Evolutionary conservation across 768 basidiomycete genomes (phyloP), one percentile per base, ranked within the genome.

Genomic region (Leccinum pellstonianum): DNA sequence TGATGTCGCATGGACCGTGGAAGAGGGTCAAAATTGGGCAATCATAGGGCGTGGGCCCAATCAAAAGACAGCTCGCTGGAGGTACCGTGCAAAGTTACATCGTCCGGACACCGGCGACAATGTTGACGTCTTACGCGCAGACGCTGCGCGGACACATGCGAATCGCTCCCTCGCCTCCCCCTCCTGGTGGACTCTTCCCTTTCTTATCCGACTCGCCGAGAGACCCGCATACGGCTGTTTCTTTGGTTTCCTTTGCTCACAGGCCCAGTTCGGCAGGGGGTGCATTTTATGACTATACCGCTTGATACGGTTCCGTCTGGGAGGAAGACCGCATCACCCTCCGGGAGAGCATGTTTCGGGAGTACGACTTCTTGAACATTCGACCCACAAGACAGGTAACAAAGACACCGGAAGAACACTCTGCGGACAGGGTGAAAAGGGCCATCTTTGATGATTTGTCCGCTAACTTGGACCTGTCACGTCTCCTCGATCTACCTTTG

Each of bases 281-380:
- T 8, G 90, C 83, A 11, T 98, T 98, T 76, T 90, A 90, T 61
- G 95, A 98, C 75, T 97, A 90, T 68, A 90, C 93, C 0, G 93
- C 95, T 3, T 85, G 95, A 3, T 98, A 98, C 70, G 93, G 92
- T 21, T 89, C 91, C 0, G 83, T 94, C 41, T 79, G 90, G 17
- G 95, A 96, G 17, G 91, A 89, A 68, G 95, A 96, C 68, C 81
- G 83, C 29, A 71, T 86, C 55, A 93, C 95, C 0, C 80, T 95
- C 23, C 79, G 87, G 8, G 79, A 95, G 66, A 86, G 81, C 59
- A 81, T 94, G 76, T 81, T 85, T 62, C 80, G 83, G 3, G 81
- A 85, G 60, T 79, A 75, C 41, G 75, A 74, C 56, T 80, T 60
- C 69, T 68, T 55, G 58, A 79, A 66, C 52, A 55, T 69, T 5